phyloP scores from a whole-genome alignment of 1,284 basidiomycete genomes.

The Heterobasidion parviporum region DNA sequence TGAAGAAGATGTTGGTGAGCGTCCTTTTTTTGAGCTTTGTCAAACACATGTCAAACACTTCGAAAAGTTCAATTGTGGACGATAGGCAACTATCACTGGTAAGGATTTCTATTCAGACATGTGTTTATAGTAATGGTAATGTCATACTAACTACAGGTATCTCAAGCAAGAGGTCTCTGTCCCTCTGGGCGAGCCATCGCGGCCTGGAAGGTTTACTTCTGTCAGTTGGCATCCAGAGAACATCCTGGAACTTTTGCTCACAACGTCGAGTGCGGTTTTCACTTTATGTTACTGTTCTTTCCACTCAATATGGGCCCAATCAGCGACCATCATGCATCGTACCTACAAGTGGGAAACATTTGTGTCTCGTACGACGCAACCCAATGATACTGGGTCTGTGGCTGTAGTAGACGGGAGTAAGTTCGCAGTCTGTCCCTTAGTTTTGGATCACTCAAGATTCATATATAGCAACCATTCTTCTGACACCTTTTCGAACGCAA shows the following conservation, averaged over 20 bases:
- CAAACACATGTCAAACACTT: neutral
- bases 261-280: conserved; percentile 48
- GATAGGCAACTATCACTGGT: conserved; percentile 95
- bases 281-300: neutral
- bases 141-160: conserved; percentile 45
- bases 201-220: conserved; percentile 49
- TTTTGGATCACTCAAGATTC: too few relatives aligned
- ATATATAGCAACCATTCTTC: conserved; percentile 34
- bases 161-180: conserved; percentile 82
- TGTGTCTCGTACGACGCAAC: conserved; percentile 51
- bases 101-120: conserved; percentile 5
- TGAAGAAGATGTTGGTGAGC: conserved; percentile 60
- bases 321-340: conserved; percentile 53
- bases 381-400: conserved; percentile 77
- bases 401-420: conserved; percentile 90
- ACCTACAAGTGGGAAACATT: conserved; percentile 76
- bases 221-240: conserved; percentile 87
- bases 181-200: conserved; percentile 15
- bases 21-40: neutral
- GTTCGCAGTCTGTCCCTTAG: too few relatives aligned
- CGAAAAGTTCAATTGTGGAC: conserved; percentile 85
- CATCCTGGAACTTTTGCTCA: conserved; percentile 60
- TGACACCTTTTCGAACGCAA: conserved; percentile 91
- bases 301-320: conserved; percentile 3
- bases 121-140: neutral